phyloP scores from a whole-genome alignment of 345 rosid species.

The Lenwebbia sp. region DNA sequence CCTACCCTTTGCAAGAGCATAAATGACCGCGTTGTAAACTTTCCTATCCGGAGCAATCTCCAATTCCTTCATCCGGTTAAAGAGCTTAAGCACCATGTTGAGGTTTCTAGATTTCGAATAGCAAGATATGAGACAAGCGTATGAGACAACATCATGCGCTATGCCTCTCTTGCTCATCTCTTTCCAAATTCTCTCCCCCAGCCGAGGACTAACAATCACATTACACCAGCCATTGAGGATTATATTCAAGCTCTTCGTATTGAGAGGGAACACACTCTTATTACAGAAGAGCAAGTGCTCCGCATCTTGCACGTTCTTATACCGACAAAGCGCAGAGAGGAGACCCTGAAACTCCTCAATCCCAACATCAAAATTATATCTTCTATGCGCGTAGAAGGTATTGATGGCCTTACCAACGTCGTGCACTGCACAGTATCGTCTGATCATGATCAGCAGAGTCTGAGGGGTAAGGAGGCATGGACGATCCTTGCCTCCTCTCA shows the following conservation, averaged over 20 bases:
- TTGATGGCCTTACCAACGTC: slow-evolving; percentile 79
- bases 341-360: slow-evolving; percentile 83
- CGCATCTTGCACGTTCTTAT: slow-evolving; percentile 88
- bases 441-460: slow-evolving; percentile 79
- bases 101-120: slow-evolving; percentile 65
- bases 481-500: slow-evolving; percentile 41
- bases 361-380: slow-evolving; percentile 45
- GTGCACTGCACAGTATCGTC: slow-evolving; percentile 74
- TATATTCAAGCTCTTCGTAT: slow-evolving; percentile 75
- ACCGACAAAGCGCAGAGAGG: slow-evolving; percentile 85
- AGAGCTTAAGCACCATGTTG: slow-evolving; percentile 61
- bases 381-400: slow-evolving; percentile 64
- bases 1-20: slow-evolving; percentile 73
- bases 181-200: slow-evolving; percentile 76
- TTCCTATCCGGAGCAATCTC: slow-evolving; percentile 70
- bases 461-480: slow-evolving; percentile 59
- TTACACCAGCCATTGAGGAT: slow-evolving; percentile 90
- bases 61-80: slow-evolving; percentile 44
- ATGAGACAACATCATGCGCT: slow-evolving; percentile 59
- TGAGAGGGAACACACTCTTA: slow-evolving; percentile 48
- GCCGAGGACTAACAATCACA: slow-evolving; percentile 60
- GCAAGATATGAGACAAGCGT: slow-evolving; percentile 64
- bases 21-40: slow-evolving; percentile 72
- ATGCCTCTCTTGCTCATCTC: slow-evolving; percentile 69
- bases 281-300: slow-evolving; percentile 85